These are phyloP conservation scores for Ocimum tenuiflorum DNA, from an alignment of 257 asterid genomes.

Conservation along the genomic window DNA sequence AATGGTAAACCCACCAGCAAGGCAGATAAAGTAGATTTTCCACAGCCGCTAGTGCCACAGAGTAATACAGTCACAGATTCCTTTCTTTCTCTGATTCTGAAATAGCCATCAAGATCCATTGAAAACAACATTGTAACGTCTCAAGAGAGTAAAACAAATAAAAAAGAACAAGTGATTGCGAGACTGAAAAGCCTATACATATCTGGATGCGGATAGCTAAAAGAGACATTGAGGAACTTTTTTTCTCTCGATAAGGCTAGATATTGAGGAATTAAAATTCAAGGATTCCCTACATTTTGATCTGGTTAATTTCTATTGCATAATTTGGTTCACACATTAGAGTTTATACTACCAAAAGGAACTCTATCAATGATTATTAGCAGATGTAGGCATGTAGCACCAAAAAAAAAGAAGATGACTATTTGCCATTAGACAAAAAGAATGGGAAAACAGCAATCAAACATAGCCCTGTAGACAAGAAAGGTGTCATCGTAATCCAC, in stretches of 20 bases:
- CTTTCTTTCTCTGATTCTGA: slow-evolving; percentile 90
- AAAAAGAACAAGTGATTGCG: not conserved
- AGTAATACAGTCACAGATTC: slow-evolving; percentile 79
- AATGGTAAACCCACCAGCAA: slow-evolving; percentile 62
- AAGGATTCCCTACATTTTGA: not conserved
- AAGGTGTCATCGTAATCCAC: not conserved
- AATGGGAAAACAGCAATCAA: slow-evolving; percentile 9
- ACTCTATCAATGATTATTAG: not conserved
- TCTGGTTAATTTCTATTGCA: not conserved
- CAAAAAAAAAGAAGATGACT: not conserved
- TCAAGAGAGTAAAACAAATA: not conserved
- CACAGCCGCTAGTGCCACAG: slow-evolving; percentile 99
- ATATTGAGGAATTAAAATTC: too few species aligned
- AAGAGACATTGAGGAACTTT: too few species aligned
- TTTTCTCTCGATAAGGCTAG: too few species aligned
- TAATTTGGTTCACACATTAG: not conserved
- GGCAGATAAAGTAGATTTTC: slow-evolving; percentile 98
- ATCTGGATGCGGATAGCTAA: too few species aligned
- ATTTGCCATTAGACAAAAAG: not conserved
- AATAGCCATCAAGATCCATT: slow-evolving; percentile 12
- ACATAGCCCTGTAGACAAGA: not conserved
- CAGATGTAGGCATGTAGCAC: not conserved
- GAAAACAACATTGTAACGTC: not conserved
- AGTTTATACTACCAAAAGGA: not conserved
- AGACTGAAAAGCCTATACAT: not conserved